Evolutionary conservation across 768 basidiomycete genomes (phyloP).

Genomic region (Pholiota molesta): DNA sequence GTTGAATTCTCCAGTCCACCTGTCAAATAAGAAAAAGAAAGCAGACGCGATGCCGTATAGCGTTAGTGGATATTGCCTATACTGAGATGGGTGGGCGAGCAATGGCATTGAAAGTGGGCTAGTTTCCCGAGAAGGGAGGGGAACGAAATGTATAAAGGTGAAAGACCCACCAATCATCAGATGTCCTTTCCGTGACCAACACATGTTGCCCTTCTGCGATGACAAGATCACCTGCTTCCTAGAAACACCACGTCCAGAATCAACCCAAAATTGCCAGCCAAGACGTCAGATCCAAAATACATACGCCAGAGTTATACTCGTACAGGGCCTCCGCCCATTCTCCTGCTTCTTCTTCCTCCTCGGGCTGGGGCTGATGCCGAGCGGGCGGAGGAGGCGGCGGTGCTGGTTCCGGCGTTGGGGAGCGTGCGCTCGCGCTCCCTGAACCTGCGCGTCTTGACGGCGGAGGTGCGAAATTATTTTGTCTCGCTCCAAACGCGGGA

Average conservation of each 20-base stretch:
- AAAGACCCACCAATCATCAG: slow-evolving; percentile 68
- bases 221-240: slow-evolving; percentile 74
- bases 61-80: not conserved
- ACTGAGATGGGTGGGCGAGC: not conserved
- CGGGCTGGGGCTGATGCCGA: slow-evolving; percentile 35
- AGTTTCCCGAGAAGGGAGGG: slow-evolving; percentile 16
- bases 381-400: slow-evolving; percentile 31
- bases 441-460: slow-evolving; percentile 38
- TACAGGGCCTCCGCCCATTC: slow-evolving; percentile 83
- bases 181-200: slow-evolving; percentile 65
- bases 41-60: slow-evolving; percentile 11
- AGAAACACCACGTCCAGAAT: not conserved
- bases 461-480: slow-evolving; percentile 54
- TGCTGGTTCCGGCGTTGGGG: slow-evolving; percentile 24
- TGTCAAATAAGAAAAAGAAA: slow-evolving; percentile 29
- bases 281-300: slow-evolving; percentile 7
- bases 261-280: not conserved
- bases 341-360: slow-evolving; percentile 44
- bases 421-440: slow-evolving; percentile 22
- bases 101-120: slow-evolving; percentile 1
- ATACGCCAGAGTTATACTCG: slow-evolving; percentile 69
- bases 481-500: slow-evolving; percentile 46
- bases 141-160: slow-evolving; percentile 11
- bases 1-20: slow-evolving; percentile 71
- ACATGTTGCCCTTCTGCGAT: slow-evolving; percentile 61